Base-by-base conservation (phyloP, 331 rosid genomes). In the Pyrus hybrid region DNA sequence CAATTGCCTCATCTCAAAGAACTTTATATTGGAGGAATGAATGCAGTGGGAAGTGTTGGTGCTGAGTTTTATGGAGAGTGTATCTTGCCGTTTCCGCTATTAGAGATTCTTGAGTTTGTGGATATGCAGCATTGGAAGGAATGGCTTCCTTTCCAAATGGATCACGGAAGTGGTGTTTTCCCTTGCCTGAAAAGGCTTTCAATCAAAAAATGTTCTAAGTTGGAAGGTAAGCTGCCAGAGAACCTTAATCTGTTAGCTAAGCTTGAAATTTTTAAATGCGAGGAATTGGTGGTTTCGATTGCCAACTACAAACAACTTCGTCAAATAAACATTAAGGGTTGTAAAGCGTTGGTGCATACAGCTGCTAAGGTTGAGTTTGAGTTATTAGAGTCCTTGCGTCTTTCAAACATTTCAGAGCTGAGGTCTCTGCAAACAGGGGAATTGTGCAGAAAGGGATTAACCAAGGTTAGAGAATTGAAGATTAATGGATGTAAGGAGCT, bases 91-190 rank as follows among this genome's bases (percentile, higher is more conserved):
- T 76, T 80, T 70, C 67, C 23, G 6, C 51, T 65, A 49, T 71
- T 80, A 56, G 75, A 80, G 16, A 76, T 35, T 17, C 72, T 80
- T 35, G 32, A 13, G 14, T 76, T 81, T 14, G 11, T 18, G 37
- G 74, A 71, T 33, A 76, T 81, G 84, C 37, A 76, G 12, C 54
- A 32, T 41, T 81, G 84, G 81, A 64, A 67, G 53, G 4, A 10
- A 21, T 81, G 81, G 84, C 41, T 25, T 58, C 71, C 77, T 5
- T 23, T 7, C 7, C 37, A 23, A 3, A 1, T 1, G 0, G 60
- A 29, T 25, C 14, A 1, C 0, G 58, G 18, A 69, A 17, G 18
- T 4, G 41, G 4, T 23, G 70, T 29, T 10, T 81, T 76, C 53
- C 61, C 75, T 22, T 32, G 10, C 13, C 29, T 71, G 73, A 37